A percentile compares a stretch with the other conserved stretches of the same genome.
Evolutionary conservation across 306 rosid species (phyloP).

Genomic region (Medicago lupulina): DNA sequence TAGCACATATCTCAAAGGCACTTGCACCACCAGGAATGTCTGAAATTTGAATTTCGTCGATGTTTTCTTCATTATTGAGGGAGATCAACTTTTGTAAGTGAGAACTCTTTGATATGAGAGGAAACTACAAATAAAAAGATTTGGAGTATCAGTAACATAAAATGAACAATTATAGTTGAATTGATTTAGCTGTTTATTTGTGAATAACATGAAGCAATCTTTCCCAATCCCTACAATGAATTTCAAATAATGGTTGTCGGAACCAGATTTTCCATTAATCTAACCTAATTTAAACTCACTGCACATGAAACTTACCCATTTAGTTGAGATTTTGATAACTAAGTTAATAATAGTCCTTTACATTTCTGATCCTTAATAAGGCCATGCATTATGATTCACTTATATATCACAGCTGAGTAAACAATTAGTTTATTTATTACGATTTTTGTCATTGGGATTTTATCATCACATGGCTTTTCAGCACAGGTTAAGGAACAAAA

Average conservation of each 20-base stretch:
- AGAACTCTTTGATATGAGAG: constrained; percentile 92
- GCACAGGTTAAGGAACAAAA: constrained; percentile 2
- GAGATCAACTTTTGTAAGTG: constrained; percentile 75
- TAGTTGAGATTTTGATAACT: constrained; percentile 3
- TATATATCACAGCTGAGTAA: neutral
- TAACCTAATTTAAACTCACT: neutral
- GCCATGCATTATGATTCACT: neutral
- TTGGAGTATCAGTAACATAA: constrained; percentile 39
- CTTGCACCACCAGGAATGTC: constrained; percentile 90
- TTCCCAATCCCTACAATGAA: constrained; percentile 1
- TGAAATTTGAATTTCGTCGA: constrained; percentile 66
- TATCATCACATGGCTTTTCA: neutral
- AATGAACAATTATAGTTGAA: constrained; percentile 23
- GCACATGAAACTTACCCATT: neutral
- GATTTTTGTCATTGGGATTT: neutral
- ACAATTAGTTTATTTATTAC: constrained; percentile 12
- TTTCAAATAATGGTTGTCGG: constrained; percentile 17
- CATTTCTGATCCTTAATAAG: neutral
- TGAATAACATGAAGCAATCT: constrained; percentile 27
- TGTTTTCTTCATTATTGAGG: constrained; percentile 59
- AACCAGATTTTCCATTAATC: constrained; percentile 28
- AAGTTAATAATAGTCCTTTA: neutral
- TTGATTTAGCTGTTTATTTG: constrained; percentile 31
- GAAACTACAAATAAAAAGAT: constrained; percentile 67
- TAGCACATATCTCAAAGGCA: constrained; percentile 94